Percentiles rank a stretch among this genome's conserved stretches.
phyloP scores from a whole-genome alignment of 2,329 filamentous ascomycete species.

The Penicillium sp. region DNA sequence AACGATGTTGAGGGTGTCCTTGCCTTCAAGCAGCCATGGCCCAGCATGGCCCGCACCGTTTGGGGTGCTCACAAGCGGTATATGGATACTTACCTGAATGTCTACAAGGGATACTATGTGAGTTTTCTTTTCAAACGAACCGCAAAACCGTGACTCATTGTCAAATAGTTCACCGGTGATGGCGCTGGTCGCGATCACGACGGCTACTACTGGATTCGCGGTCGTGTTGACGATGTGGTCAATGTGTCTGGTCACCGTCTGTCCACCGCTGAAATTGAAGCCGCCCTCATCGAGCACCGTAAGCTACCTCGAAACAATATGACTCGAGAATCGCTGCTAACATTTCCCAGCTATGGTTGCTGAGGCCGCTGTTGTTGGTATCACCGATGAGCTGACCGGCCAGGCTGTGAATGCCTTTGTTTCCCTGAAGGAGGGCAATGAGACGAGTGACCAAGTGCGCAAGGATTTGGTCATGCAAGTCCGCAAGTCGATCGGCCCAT shows the following conservation, averaged over 20 bases:
- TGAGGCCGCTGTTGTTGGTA: constrained; percentile 91
- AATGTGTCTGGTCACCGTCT: constrained; percentile 95
- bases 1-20: constrained; percentile 97
- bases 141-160: neutral
- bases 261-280: constrained; percentile 96
- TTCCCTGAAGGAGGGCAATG: constrained; percentile 76
- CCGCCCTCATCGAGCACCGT: constrained; percentile 86
- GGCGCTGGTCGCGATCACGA: constrained; percentile 94
- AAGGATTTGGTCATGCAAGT: constrained; percentile 95
- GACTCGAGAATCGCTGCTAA: no score
- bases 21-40: constrained; percentile 96
- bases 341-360: constrained; percentile 53
- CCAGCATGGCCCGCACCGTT: constrained; percentile 95
- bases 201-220: constrained; percentile 99
- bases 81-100: constrained; percentile 96
- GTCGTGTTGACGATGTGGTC: constrained; percentile 95
- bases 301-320: no score
- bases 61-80: constrained; percentile 98
- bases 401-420: constrained; percentile 98
- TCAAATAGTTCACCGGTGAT: constrained; percentile 54
- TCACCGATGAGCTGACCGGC: constrained; percentile 87
- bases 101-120: constrained; percentile 98
- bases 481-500: constrained; percentile 93
- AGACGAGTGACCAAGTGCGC: constrained; percentile 69
- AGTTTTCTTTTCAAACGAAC: neutral